Evolutionary conservation across 352 stramenopile species (phyloP).

Genomic region (Phytophthora fragariae): DNA sequence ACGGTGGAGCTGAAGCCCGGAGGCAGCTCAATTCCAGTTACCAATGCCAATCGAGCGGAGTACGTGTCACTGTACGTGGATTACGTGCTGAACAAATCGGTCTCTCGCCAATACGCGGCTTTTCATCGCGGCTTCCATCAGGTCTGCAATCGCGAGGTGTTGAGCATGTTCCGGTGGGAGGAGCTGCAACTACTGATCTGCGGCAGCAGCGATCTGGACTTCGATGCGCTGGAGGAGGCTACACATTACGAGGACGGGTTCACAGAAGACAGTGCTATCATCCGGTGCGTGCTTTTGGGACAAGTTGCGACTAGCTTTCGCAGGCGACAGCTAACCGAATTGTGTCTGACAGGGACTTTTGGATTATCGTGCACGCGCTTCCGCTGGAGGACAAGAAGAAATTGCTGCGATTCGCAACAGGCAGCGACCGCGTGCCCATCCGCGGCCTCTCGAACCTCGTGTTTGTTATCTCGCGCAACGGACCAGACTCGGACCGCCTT

Average conservation of each 20-base stretch:
- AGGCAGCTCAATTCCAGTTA: constrained; percentile 68
- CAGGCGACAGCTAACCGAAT: not conserved
- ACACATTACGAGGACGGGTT: constrained; percentile 85
- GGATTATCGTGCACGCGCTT: constrained; percentile 83
- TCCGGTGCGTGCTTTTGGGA: constrained; percentile 45
- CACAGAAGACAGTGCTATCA: constrained; percentile 66
- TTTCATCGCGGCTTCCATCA: constrained; percentile 83
- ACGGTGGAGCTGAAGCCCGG: constrained; percentile 77
- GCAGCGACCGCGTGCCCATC: constrained; percentile 87
- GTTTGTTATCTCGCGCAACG: constrained; percentile 89
- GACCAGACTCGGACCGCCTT: constrained; percentile 81
- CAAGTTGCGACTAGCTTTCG: not conserved
- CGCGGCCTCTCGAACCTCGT: constrained; percentile 78
- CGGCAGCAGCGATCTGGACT: constrained; percentile 77
- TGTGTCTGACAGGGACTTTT: constrained; percentile 67
- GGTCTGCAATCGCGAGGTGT: constrained; percentile 74
- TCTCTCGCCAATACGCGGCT: constrained; percentile 69
- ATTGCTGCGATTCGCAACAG: constrained; percentile 86
- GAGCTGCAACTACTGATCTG: constrained; percentile 83
- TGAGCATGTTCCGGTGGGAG: constrained; percentile 85
- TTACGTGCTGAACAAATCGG: constrained; percentile 69
- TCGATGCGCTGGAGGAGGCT: constrained; percentile 76
- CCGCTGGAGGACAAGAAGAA: constrained; percentile 87
- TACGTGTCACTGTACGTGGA: constrained; percentile 82
- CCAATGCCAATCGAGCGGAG: constrained; percentile 70